Evolutionary conservation across 2,329 filamentous ascomycete species (phyloP).

Genomic region (Colletotrichum karsti): DNA sequence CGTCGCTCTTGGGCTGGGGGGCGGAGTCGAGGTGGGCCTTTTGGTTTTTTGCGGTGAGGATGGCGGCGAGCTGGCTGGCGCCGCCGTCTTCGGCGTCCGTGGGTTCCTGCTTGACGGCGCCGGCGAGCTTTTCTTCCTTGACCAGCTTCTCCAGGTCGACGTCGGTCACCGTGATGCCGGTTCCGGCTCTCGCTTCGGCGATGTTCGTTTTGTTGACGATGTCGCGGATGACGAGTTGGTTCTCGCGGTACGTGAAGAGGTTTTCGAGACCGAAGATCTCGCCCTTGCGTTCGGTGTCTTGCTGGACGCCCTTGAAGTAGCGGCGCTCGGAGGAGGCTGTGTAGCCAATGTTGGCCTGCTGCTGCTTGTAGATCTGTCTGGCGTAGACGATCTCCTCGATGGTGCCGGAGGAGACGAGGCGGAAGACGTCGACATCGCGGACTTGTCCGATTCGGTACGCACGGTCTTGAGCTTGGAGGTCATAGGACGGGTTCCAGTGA

Average conservation of each 20-base stretch:
- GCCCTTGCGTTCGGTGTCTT: slow-evolving; percentile 82
- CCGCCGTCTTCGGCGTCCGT: slow-evolving; percentile 63
- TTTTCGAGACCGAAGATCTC: slow-evolving; percentile 94
- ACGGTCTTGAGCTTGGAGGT: slow-evolving; percentile 94
- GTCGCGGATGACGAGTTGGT: slow-evolving; percentile 85
- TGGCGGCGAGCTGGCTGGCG: slow-evolving; percentile 64
- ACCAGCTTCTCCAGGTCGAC: slow-evolving; percentile 74
- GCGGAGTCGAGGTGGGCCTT: slow-evolving; percentile 55
- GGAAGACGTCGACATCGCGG: slow-evolving; percentile 93
- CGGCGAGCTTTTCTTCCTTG: slow-evolving; percentile 52
- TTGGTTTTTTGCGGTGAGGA: slow-evolving; percentile 48
- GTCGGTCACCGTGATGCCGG: slow-evolving; percentile 81
- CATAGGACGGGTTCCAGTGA: slow-evolving; percentile 96
- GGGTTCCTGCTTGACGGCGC: slow-evolving; percentile 53
- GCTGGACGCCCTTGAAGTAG: slow-evolving; percentile 95
- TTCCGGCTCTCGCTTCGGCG: slow-evolving; percentile 88
- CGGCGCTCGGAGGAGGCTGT: slow-evolving; percentile 90
- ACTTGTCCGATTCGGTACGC: slow-evolving; percentile 95
- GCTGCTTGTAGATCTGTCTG: slow-evolving; percentile 97
- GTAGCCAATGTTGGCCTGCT: slow-evolving; percentile 98
- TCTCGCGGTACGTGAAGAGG: slow-evolving; percentile 82
- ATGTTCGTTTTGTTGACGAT: slow-evolving; percentile 99
- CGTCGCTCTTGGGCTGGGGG: slow-evolving; percentile 69
- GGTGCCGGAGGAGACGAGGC: slow-evolving; percentile 88
- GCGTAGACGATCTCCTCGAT: slow-evolving; percentile 98